Conservation (phyloP, 1,139 yeast species). For the Tardiomyces blankii region DNA sequence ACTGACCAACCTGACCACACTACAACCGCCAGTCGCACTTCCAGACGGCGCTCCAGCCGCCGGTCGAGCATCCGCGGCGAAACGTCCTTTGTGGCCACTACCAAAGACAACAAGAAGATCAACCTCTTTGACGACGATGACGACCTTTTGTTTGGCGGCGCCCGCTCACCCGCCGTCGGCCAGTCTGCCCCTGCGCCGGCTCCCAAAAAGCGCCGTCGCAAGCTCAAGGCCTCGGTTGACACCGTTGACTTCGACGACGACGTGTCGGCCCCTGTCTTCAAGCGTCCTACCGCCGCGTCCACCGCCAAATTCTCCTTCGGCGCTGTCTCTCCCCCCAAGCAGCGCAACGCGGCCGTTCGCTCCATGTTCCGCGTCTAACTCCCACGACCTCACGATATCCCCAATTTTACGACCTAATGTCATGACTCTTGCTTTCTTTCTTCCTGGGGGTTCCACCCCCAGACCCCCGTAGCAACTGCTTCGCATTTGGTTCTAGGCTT, state of each 20-base stretch:
- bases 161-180: not conserved
- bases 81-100: not conserved
- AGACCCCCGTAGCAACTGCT: too few relatives aligned
- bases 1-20: too few relatives aligned
- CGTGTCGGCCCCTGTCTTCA: not conserved
- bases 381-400: not conserved
- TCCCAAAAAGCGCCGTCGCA: not conserved
- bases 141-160: not conserved
- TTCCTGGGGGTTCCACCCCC: too few relatives aligned
- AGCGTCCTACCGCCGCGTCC: not conserved
- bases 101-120: not conserved
- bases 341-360: not conserved
- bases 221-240: not conserved
- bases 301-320: not conserved
- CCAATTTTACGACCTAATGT: too few relatives aligned
- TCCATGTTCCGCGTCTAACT: not conserved
- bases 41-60: not conserved
- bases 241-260: not conserved
- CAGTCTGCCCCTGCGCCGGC: not conserved
- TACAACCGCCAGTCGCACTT: not conserved
- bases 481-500: too few relatives aligned
- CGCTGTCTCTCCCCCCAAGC: not conserved
- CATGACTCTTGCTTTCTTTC: too few relatives aligned
- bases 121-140: not conserved
- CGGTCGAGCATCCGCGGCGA: not conserved